phyloP scores from a whole-genome alignment of 2,329 filamentous ascomycete species.

The Talaromyces albobiverticillius region DNA sequence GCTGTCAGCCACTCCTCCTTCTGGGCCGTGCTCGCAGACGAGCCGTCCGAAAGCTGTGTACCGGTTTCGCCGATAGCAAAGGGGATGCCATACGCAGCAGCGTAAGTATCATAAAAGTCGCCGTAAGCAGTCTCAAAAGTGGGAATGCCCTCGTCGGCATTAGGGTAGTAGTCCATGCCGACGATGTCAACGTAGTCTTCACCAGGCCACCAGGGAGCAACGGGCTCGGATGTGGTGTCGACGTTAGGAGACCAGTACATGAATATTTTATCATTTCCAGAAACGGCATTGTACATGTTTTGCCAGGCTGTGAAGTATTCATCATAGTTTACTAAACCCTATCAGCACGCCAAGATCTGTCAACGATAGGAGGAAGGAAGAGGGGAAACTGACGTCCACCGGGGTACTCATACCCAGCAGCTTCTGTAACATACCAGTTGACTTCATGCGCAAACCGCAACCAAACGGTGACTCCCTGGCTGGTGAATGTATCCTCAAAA shows the following conservation, averaged over 20 bases:
- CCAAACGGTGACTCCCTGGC: conserved; percentile 7
- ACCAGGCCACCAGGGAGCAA: conserved; percentile 2
- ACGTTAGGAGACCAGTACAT: conserved; percentile 6
- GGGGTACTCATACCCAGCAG: conserved; percentile 1
- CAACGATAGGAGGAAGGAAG: background rate
- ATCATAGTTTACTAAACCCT: background rate
- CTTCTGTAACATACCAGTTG: conserved; percentile 9
- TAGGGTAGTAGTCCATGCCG: conserved; percentile 5
- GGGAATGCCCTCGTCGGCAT: background rate
- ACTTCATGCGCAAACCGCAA: conserved; percentile 7
- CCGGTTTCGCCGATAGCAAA: conserved; percentile 6
- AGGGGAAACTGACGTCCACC: conserved; percentile 3
- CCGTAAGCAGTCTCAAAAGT: conserved; percentile 2
- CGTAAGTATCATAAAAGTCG: conserved; percentile 1
- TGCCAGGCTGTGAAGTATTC: background rate
- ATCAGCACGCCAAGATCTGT: background rate
- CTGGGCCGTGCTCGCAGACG: background rate
- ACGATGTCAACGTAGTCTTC: conserved; percentile 5
- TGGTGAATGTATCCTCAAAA: conserved; percentile 5
- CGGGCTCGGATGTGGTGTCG: background rate
- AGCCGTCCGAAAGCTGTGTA: background rate
- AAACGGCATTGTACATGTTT: conserved; percentile 3
- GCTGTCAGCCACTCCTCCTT: conserved; percentile 2
- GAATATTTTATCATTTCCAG: conserved; percentile 1
- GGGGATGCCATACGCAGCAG: background rate